Percentiles rank a stretch among this genome's conserved stretches.
These are phyloP conservation scores for Sordaria brevicollis DNA, from an alignment of 495 filamentous ascomycete genomes.

Conservation along the genomic window DNA sequence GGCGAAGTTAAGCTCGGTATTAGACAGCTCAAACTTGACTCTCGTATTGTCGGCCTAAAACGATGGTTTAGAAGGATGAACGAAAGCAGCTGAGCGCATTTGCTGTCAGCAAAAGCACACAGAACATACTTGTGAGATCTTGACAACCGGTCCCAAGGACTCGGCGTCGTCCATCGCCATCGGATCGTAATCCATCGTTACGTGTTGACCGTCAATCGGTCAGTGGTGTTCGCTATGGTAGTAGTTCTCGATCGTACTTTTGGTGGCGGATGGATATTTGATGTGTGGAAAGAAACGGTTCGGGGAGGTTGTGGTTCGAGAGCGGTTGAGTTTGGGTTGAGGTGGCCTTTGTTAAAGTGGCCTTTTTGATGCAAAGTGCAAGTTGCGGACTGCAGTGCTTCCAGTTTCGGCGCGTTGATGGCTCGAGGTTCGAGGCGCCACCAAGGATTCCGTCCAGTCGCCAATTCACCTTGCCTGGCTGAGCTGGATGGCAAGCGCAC, in stretches of 20 bases:
- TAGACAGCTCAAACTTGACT: slow-evolving; percentile 73
- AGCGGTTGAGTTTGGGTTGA: background rate
- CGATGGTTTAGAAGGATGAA: slow-evolving; percentile 3
- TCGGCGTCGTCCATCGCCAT: slow-evolving; percentile 52
- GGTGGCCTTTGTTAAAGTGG: background rate
- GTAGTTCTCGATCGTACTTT: background rate
- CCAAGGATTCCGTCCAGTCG: background rate
- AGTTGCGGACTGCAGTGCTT: background rate
- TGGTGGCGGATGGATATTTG: background rate
- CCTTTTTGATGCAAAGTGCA: background rate
- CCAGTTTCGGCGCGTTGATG: background rate
- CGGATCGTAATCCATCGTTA: slow-evolving; percentile 54
- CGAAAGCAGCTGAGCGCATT: background rate
- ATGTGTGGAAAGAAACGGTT: background rate
- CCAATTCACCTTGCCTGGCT: background rate
- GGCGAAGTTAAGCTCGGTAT: slow-evolving; percentile 78
- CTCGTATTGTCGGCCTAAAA: slow-evolving; percentile 53
- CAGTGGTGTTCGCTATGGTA: background rate
- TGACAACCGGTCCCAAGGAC: slow-evolving; percentile 55
- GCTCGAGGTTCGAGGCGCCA: background rate
- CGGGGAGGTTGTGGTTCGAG: background rate
- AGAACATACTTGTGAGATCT: slow-evolving; percentile 54
- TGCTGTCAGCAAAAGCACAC: slow-evolving; percentile 4
- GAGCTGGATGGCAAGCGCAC: background rate
- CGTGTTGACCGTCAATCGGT: background rate